phyloP scores from a whole-genome alignment of 495 filamentous ascomycete species.

The Astrothelium subdiscretum region DNA sequence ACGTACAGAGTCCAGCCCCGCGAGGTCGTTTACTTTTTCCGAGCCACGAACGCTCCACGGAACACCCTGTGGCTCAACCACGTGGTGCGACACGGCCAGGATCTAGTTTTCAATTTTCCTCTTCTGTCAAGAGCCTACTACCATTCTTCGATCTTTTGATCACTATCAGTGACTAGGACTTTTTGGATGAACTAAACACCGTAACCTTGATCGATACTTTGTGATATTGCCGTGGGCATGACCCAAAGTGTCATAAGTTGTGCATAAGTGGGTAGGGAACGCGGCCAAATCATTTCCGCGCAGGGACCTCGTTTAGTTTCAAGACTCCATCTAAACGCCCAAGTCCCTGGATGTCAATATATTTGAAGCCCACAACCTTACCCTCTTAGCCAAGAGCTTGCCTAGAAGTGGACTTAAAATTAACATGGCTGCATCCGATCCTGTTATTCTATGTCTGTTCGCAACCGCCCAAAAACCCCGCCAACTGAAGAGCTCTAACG shows the following conservation, averaged over 20 bases:
- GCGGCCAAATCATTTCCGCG: neutral
- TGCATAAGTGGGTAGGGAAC: neutral
- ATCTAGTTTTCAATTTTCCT: too few relatives aligned
- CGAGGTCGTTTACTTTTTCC: neutral
- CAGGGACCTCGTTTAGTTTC: constrained; percentile 1
- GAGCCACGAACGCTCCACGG: neutral
- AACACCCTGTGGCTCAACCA: neutral
- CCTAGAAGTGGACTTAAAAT: neutral
- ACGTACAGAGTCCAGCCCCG: neutral
- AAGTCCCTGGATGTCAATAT: neutral
- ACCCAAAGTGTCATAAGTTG: too few relatives aligned
- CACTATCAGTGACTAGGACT: neutral
- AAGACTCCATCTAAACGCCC: neutral
- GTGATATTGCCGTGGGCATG: too few relatives aligned
- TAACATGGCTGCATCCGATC: neutral
- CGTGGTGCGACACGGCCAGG: neutral
- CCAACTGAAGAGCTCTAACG: neutral
- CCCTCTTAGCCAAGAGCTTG: neutral
- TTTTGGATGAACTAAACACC: neutral
- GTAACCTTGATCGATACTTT: too few relatives aligned
- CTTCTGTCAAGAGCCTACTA: too few relatives aligned
- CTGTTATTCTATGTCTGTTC: neutral
- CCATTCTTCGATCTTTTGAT: too few relatives aligned
- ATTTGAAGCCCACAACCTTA: neutral
- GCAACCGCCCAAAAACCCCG: neutral